Percentiles rank a stretch among this genome's conserved stretches.
Conservation (phyloP, 2,329 filamentous ascomycete species). For the Fusarium penzigii region DNA sequence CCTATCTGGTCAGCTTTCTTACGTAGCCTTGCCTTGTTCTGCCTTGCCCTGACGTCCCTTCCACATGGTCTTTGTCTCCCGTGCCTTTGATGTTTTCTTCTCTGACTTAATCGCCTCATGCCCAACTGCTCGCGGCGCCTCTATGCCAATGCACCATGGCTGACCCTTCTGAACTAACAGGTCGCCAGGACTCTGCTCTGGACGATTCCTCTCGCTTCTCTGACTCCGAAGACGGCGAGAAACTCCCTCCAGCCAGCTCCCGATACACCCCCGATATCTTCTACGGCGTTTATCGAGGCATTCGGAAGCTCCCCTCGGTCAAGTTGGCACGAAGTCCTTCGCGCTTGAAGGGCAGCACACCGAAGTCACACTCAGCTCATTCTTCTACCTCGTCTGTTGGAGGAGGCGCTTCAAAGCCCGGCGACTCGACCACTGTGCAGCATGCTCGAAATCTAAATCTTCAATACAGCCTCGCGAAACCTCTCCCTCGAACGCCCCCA, state of each 20-base stretch:
- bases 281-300: slow-evolving; percentile 53
- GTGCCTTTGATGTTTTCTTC: slow-evolving; percentile 6
- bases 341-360: slow-evolving; percentile 35
- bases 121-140: slow-evolving; percentile 10
- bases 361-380: slow-evolving; percentile 16
- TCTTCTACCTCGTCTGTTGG: slow-evolving; percentile 13
- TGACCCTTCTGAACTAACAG: slow-evolving; percentile 33
- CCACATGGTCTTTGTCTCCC: slow-evolving; percentile 4
- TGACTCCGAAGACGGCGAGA: slow-evolving; percentile 43
- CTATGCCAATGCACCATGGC: slow-evolving; percentile 25
- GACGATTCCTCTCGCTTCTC: slow-evolving; percentile 42
- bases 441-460: slow-evolving; percentile 58
- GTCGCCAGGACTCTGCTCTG: slow-evolving; percentile 30
- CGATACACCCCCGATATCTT: slow-evolving; percentile 47
- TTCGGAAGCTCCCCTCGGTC: slow-evolving; percentile 48
- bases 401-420: slow-evolving; percentile 13
- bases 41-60: slow-evolving; percentile 6
- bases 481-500: slow-evolving; percentile 54
- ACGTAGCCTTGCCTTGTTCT: slow-evolving; percentile 9
- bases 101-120: slow-evolving; percentile 13
- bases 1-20: slow-evolving; percentile 20
- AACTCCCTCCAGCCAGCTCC: slow-evolving; percentile 24
- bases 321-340: slow-evolving; percentile 48
- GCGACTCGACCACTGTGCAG: slow-evolving; percentile 33
- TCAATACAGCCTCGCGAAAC: slow-evolving; percentile 59